phyloP scores from a whole-genome alignment of 2,329 filamentous ascomycete species.

The Parastagonospora nodorum region DNA sequence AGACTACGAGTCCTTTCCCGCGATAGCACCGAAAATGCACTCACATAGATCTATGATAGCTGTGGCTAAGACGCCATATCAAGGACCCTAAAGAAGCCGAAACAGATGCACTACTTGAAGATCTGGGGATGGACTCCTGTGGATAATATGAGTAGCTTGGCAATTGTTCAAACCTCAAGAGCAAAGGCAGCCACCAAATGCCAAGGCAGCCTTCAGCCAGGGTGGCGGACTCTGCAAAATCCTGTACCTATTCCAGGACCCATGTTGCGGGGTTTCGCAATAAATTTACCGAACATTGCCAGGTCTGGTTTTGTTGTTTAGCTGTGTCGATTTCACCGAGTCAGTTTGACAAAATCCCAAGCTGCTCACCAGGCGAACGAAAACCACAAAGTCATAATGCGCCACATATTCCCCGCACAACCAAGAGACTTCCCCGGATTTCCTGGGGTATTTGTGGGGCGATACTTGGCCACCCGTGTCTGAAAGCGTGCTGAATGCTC shows the following conservation, averaged over 20 bases:
- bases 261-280: slow-evolving; percentile 16
- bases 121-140: too few species aligned
- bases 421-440: slow-evolving; percentile 27
- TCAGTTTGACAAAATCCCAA: slow-evolving; percentile 16
- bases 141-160: too few species aligned
- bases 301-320: background rate
- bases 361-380: slow-evolving; percentile 1
- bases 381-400: slow-evolving; percentile 8
- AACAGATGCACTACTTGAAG: too few species aligned
- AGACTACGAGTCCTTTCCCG: too few species aligned
- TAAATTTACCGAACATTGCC: slow-evolving; percentile 18
- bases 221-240: slow-evolving; percentile 10
- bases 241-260: background rate
- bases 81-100: too few species aligned
- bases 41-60: too few species aligned
- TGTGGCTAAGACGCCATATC: too few species aligned
- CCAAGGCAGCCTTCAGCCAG: slow-evolving; percentile 2
- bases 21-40: too few species aligned
- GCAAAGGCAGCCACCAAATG: background rate
- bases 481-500: background rate
- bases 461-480: background rate
- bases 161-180: too few species aligned
- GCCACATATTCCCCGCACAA: slow-evolving; percentile 31
- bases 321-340: slow-evolving; percentile 18
- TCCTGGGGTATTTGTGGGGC: slow-evolving; percentile 11